Conservation (phyloP, 352 stramenopile species). For the Blastocystis sp. region DNA sequence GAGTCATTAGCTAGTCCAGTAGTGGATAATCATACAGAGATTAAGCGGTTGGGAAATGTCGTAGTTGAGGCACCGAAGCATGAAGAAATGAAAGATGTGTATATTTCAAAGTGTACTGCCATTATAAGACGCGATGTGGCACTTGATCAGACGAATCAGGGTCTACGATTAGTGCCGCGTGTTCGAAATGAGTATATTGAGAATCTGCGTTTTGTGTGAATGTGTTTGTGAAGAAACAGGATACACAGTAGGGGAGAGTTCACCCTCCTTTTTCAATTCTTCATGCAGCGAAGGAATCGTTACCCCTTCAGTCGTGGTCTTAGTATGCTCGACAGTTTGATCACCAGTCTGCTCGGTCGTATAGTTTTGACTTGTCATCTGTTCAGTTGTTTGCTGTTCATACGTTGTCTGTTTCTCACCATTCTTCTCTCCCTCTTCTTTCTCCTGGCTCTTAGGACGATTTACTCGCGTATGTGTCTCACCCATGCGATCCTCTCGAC, state of each 20-base stretch:
- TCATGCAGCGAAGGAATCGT: not conserved
- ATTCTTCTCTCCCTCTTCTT: not conserved
- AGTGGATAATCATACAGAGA: not conserved
- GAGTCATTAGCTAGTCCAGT: not conserved
- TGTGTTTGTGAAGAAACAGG: slow-evolving; percentile 41
- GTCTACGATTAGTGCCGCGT: slow-evolving; percentile 5
- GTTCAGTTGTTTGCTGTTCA: too few species aligned
- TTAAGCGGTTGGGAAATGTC: not conserved
- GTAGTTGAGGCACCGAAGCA: not conserved
- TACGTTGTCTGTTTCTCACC: not conserved
- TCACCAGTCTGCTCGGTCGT: not conserved
- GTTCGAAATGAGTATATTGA: slow-evolving; percentile 31
- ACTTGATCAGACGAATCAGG: not conserved
- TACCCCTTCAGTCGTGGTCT: not conserved
- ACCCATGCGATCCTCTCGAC: not conserved
- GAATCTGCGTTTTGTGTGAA: slow-evolving; percentile 12
- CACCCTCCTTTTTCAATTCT: not conserved
- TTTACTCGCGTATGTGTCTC: not conserved
- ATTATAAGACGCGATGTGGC: not conserved
- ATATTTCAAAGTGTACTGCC: not conserved
- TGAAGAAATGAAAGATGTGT: not conserved
- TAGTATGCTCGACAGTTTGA: not conserved
- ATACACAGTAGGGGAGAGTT: not conserved
- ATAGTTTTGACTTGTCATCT: not conserved
- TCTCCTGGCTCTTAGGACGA: not conserved